Evolutionary conservation across 208 protist genomes (phyloP).

Genomic region (Wallacemonas sp.): DNA sequence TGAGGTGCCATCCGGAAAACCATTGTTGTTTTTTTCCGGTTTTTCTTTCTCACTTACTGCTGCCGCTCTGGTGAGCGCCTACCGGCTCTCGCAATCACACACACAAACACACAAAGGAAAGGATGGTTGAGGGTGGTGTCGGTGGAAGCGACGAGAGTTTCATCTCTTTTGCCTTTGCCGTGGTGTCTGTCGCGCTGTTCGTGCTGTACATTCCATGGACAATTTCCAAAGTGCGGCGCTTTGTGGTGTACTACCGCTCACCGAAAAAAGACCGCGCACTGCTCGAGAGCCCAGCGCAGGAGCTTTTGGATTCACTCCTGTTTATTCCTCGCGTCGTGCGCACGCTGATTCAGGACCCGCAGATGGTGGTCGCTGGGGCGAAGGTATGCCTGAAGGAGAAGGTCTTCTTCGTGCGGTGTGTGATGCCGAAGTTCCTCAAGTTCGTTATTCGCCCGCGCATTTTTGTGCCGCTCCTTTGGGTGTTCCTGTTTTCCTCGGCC

Average conservation of each 20-base stretch:
- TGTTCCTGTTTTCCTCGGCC: conserved; percentile 81
- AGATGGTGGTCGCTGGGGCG: conserved; percentile 51
- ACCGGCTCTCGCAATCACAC: not conserved
- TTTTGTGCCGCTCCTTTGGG: conserved; percentile 74
- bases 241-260: conserved; percentile 58
- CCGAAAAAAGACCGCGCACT: conserved; percentile 43
- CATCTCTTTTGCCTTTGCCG: conserved; percentile 86
- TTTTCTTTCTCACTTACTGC: conserved; percentile 2
- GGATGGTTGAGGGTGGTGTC: conserved; percentile 55
- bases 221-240: conserved; percentile 47
- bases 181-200: conserved; percentile 81
- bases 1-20: too few relatives aligned
- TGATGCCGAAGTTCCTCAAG: conserved; percentile 84
- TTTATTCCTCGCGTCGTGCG: conserved; percentile 61
- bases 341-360: conserved; percentile 38
- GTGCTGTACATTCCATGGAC: conserved; percentile 89
- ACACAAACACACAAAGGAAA: not conserved
- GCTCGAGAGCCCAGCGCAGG: conserved; percentile 52
- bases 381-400: conserved; percentile 73
- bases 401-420: conserved; percentile 76
- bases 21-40: conserved; percentile 4
- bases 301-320: conserved; percentile 59
- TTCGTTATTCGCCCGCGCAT: conserved; percentile 85
- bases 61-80: not conserved
- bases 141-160: conserved; percentile 87